phyloP scores from a whole-genome alignment of 768 basidiomycete species.

The Collybia nuda region DNA sequence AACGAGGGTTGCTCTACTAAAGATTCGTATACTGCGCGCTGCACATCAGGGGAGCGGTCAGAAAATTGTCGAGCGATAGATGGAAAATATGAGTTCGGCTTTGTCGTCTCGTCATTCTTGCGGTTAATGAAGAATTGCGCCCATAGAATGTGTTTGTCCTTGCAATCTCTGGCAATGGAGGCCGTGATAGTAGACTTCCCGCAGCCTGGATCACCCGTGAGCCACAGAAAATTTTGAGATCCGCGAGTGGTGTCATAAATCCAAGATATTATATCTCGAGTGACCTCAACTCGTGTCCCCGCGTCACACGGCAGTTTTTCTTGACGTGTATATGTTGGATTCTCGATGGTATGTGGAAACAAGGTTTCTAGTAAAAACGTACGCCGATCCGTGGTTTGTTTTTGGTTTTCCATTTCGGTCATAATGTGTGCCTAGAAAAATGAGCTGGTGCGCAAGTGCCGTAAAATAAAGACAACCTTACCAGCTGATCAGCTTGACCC shows the following conservation, averaged over 20 bases:
- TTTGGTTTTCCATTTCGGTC: constrained; percentile 2
- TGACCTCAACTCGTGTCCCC: constrained; percentile 11
- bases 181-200: constrained; percentile 18
- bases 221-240: constrained; percentile 13
- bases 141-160: constrained; percentile 12
- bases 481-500: not conserved
- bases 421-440: not conserved
- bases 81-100: constrained; percentile 15
- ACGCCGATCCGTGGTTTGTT: not conserved
- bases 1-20: constrained; percentile 9
- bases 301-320: constrained; percentile 14
- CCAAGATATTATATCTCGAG: constrained; percentile 12
- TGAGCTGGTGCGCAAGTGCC: not conserved
- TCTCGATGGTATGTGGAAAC: constrained; percentile 4
- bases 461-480: not conserved
- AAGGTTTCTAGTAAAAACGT: not conserved
- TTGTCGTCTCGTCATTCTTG: constrained; percentile 10
- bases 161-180: constrained; percentile 13
- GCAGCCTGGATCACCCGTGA: constrained; percentile 15
- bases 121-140: constrained; percentile 18
- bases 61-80: constrained; percentile 17
- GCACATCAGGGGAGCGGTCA: constrained; percentile 1
- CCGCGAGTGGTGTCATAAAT: constrained; percentile 1
- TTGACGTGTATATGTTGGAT: constrained; percentile 11
- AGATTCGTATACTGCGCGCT: constrained; percentile 3